Evolutionary conservation across 1,139 yeast species (phyloP), one percentile per base, ranked within the genome.

Genomic region (Protomyces lactucae-debilis): DNA sequence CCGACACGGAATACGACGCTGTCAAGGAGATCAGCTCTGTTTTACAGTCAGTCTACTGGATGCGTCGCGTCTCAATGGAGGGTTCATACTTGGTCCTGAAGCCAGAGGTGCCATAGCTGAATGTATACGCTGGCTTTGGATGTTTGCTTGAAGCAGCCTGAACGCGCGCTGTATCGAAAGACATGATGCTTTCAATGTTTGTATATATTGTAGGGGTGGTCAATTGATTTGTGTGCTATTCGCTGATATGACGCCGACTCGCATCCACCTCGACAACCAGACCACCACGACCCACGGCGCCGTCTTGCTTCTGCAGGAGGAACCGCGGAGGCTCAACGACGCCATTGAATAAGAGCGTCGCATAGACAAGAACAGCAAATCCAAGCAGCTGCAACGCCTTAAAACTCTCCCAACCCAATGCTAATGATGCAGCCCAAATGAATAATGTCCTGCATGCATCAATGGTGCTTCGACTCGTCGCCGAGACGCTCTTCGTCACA

Each of bases 21-120:
- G 73, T 90, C 96, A 69, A 93, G 78, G 35, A 82, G 75, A 55
- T 76, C 74, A 3, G 96, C 93, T 21, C 68, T 66, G 21, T 3
- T 14, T 32, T 21, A 28, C 14, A 16, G 23, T 32, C 18, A 14
- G 10, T 32, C 12, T 39, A 43, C 23, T 2, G 9, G 3, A 8
- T 14, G n/a, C 12, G n/a, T 25, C n/a, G 18, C 43, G 23, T 16
- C 12, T 40, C 32, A 16, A 12, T 39, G 2, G 32, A 21, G 32
- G 18, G 10, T 4, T 12, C 9, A 14, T 66, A 66, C 65, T 83
- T 78, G 79, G 86, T 86, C 68, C 99, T 84, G 78, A 95, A 93
- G 8, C 99, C 99, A 0, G 99, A 99, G 0, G 99, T 93, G 21
- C 99, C 99, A 73, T 93, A 93, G 18, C 82, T 76, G 73, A 82